Evolutionary conservation across 2,329 filamentous ascomycete genomes (phyloP), one percentile per base, ranked within the genome.

Genomic region (Amesomyces nigricolor): DNA sequence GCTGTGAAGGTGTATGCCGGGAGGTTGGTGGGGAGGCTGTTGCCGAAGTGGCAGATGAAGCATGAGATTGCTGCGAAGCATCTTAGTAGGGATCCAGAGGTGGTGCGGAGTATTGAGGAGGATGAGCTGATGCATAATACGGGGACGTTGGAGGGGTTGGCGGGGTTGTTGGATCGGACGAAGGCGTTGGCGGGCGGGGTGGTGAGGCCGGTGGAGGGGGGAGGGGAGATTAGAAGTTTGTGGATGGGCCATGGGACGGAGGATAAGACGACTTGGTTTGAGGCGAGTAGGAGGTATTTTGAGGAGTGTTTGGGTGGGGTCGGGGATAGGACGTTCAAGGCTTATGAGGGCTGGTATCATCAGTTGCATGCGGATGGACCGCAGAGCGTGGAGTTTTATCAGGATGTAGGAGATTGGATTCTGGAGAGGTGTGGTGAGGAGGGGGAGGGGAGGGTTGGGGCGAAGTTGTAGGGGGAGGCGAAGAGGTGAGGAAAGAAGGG

Each of bases 111-210:
- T 26, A 79, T 88, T 61, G 72, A 74, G 2, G 78, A 81, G 30
- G 91, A 96, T 70, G 67, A 76, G 48, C 75, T 96, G 51, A 83
- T 85, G 70, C 91, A 96, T 71, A 80, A 92, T 69, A 92, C 84
- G 2, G 91, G 90, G 37, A 96, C 91, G 6, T 76, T 95, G n/a
- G 86, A 91, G 69, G 88, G 88, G 0, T 69, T 96, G 35, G 80
- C 87, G 0, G 85, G 82, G 0, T 78, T 96, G 79, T 73, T 96
- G 61, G 89, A 95, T 68, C 81, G 91, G 26, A 86, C 86, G 1
- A 72, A 72, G 5, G 76, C 76, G 51, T 71, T 95, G 58, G 72
- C 81, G 5, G 72, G 69, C 5, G 86, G 85, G 2, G 77, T 73
- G 49, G 70, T 83, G 30, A 68, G 80, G 69, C 68, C 73, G 22